These are phyloP conservation scores for Lolium rigidum DNA, from an alignment of 176 grass and related monocot genomes.

Conservation along the genomic window DNA sequence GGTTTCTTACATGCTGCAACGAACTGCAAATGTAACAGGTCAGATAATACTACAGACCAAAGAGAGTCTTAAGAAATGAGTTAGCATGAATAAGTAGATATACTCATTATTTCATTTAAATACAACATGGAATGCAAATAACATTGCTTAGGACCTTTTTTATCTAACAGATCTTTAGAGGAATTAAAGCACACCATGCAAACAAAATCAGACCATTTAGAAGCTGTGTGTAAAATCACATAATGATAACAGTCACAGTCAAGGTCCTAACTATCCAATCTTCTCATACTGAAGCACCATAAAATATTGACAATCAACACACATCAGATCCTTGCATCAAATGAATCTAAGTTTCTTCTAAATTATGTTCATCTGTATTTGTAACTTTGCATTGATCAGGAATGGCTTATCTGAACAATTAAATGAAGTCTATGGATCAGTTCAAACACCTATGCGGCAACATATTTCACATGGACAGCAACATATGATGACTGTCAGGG, in stretches of 20 bases:
- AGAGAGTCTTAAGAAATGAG: constrained; percentile 1
- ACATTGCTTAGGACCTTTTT: neutral
- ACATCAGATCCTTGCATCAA: neutral
- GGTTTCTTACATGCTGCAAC: constrained; percentile 98
- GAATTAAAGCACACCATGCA: neutral
- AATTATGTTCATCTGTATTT: neutral
- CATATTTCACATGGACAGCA: constrained; percentile 9
- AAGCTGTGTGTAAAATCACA: neutral
- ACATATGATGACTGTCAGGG: neutral
- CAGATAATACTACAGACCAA: neutral
- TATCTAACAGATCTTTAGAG: neutral
- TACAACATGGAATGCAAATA: neutral
- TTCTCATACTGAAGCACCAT: neutral
- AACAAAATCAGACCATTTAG: neutral
- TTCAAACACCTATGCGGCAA: constrained; percentile 7
- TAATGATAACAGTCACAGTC: neutral
- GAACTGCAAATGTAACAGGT: constrained; percentile 62
- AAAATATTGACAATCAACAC: constrained; percentile 6
- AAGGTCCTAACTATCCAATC: neutral
- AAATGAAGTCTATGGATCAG: neutral
- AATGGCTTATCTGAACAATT: constrained; percentile 14
- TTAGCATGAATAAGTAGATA: neutral
- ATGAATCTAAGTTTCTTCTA: neutral
- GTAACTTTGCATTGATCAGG: neutral
- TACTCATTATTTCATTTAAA: neutral